Conservation (phyloP, 345 rosid genomes). For the Adansonia digitata region DNA sequence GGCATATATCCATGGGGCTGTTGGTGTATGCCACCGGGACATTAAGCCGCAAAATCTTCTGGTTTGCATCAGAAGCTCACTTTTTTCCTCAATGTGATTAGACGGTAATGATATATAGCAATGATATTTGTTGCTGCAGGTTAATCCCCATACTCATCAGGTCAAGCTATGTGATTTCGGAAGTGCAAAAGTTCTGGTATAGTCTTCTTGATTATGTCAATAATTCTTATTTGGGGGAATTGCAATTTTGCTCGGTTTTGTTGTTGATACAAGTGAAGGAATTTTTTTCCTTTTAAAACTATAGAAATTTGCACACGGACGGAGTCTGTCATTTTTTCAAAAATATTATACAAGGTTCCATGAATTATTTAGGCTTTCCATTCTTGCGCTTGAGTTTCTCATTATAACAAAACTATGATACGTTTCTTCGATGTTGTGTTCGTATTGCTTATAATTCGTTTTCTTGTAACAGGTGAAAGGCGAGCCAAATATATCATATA, state of each 20-base stretch:
- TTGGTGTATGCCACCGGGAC: slow-evolving; percentile 14
- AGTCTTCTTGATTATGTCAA: background rate
- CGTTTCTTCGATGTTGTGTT: background rate
- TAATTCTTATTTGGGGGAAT: background rate
- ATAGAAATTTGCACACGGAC: background rate
- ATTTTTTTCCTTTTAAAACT: background rate
- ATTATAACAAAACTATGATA: background rate
- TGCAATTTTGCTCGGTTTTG: background rate
- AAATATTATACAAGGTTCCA: background rate
- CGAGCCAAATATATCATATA: slow-evolving; percentile 63
- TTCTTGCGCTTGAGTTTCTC: background rate
- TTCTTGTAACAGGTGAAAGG: slow-evolving; percentile 49
- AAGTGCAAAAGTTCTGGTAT: slow-evolving; percentile 50
- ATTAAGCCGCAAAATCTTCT: slow-evolving; percentile 14
- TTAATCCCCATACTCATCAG: slow-evolving; percentile 82
- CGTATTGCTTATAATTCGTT: background rate
- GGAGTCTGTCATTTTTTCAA: background rate
- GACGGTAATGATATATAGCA: background rate
- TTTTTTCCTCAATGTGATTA: background rate
- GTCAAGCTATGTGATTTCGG: no score
- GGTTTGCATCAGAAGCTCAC: background rate
- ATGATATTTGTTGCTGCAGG: slow-evolving; percentile 33
- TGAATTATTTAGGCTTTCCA: background rate
- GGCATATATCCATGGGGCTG: slow-evolving; percentile 10
- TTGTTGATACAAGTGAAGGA: background rate